Percentiles rank a stretch among this genome's conserved stretches.
Evolutionary conservation across 352 stramenopile genomes (phyloP).

Genomic region (Phytophthora melonis): DNA sequence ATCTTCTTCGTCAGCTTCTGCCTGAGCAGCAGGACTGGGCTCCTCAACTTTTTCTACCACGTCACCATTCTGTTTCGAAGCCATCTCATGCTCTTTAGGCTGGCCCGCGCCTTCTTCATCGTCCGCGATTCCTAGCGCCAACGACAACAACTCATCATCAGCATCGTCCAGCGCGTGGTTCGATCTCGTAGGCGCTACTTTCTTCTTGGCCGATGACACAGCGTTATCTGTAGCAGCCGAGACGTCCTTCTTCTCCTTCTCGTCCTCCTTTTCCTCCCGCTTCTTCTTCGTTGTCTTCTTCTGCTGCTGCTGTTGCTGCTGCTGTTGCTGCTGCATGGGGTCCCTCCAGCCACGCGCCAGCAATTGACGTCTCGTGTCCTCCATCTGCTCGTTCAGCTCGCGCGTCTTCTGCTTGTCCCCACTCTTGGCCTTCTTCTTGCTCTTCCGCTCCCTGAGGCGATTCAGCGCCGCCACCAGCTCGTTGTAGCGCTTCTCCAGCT

Average conservation of each 20-base stretch:
- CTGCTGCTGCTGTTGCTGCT: constrained; percentile 44
- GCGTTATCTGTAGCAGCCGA: not conserved
- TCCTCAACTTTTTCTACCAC: constrained; percentile 1
- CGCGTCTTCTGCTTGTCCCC: constrained; percentile 47
- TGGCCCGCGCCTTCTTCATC: constrained; percentile 13
- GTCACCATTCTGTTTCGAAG: not conserved
- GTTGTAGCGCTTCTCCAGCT: constrained; percentile 62
- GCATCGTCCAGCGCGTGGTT: constrained; percentile 22
- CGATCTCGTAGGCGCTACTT: not conserved
- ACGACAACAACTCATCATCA: constrained; percentile 35
- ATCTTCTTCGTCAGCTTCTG: constrained; percentile 21
- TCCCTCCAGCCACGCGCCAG: constrained; percentile 60
- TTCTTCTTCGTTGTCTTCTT: constrained; percentile 56
- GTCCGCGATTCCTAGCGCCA: constrained; percentile 28
- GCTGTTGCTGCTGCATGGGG: constrained; percentile 43
- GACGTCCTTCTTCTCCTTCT: constrained; percentile 26
- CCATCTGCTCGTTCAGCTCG: constrained; percentile 52
- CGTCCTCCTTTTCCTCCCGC: constrained; percentile 45
- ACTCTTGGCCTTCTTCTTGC: constrained; percentile 68
- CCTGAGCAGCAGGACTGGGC: not conserved
- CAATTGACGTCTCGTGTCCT: constrained; percentile 50
- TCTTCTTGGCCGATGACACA: not conserved
- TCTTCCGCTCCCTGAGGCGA: constrained; percentile 62
- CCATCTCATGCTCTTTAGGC: constrained; percentile 2
- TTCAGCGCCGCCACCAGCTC: constrained; percentile 44